Evolutionary conservation across 192 early-diverging fungal genomes (phyloP).

Genomic region (Backusella psychrophila): DNA sequence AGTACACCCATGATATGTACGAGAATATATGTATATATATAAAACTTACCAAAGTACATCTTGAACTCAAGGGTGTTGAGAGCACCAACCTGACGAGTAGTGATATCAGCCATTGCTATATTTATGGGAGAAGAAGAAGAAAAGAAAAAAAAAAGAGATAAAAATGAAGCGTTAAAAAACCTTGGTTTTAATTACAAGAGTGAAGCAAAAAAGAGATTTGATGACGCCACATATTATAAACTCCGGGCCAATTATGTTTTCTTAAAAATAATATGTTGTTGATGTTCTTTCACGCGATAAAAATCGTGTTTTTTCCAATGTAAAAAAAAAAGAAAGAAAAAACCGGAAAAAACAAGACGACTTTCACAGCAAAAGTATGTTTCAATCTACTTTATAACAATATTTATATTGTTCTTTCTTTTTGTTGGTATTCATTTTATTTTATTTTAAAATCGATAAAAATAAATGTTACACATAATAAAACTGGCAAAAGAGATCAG

Average conservation of each 20-base stretch:
- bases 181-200: neutral
- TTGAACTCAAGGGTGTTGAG: constrained; percentile 89
- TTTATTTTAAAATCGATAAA: neutral
- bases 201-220: neutral
- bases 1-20: neutral
- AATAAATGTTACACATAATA: neutral
- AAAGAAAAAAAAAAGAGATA: constrained; percentile 11
- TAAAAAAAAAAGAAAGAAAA: neutral
- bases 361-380: neutral
- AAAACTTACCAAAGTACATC: constrained; percentile 74
- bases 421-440: neutral
- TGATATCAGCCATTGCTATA: constrained; percentile 59
- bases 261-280: neutral
- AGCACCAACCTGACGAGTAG: constrained; percentile 80
- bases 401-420: neutral
- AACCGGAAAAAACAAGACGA: neutral
- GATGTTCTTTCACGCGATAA: constrained; percentile 10
- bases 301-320: neutral
- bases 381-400: neutral
- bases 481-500: neutral
- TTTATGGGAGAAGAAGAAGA: neutral
- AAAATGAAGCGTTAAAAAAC: neutral
- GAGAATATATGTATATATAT: neutral
- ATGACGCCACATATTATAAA: constrained; percentile 1
- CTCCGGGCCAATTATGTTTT: neutral